Conservation (phyloP, 1,139 yeast genomes). For the Scheffersomyces titani region DNA sequence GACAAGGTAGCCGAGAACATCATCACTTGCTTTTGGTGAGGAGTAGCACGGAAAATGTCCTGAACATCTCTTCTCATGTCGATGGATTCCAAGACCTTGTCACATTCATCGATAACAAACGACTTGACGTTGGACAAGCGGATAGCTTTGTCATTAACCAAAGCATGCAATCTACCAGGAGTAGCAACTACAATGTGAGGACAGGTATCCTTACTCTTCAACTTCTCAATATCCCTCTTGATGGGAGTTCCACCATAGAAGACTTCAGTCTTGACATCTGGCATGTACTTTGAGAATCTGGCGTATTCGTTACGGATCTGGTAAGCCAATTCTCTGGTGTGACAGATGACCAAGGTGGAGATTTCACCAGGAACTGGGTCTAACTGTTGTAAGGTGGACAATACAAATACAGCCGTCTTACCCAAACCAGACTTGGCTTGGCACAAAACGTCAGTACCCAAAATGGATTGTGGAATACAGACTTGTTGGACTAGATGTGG, state of each 20-base stretch:
- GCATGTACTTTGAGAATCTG: constrained; percentile 97
- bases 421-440: constrained; percentile 99
- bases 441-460: constrained; percentile 96
- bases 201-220: constrained; percentile 90
- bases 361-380: constrained; percentile 98
- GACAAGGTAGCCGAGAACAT: constrained; percentile 98
- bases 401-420: constrained; percentile 96
- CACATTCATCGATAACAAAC: constrained; percentile 97
- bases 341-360: constrained; percentile 91
- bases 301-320: constrained; percentile 97
- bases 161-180: constrained; percentile 95
- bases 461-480: constrained; percentile 96
- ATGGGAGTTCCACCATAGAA: constrained; percentile 96
- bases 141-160: constrained; percentile 87
- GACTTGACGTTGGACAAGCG: constrained; percentile 90
- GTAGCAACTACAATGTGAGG: constrained; percentile 98
- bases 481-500: constrained; percentile 82
- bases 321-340: constrained; percentile 97
- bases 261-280: constrained; percentile 95
- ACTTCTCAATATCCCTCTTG: constrained; percentile 79
- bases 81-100: constrained; percentile 87
- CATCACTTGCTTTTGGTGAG: constrained; percentile 99
- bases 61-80: constrained; percentile 99
- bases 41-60: constrained; percentile 96
- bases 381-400: constrained; percentile 93